Base-by-base conservation (phyloP, 495 filamentous ascomycete genomes). In the Penicillium coprophilum region DNA sequence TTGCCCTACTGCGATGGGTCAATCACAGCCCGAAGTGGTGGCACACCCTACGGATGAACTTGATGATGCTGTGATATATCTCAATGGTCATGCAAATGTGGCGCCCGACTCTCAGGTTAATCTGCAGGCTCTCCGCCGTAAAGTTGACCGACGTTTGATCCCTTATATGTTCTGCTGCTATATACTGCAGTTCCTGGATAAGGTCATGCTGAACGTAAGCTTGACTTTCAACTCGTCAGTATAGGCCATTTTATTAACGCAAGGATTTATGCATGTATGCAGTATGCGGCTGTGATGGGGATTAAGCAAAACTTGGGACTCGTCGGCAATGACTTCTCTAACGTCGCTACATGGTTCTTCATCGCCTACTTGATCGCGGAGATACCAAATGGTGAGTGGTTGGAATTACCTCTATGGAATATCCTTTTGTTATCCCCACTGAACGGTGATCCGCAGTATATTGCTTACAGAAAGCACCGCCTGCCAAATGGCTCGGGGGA, bases 131-230 rank as follows among this genome's bases (percentile, higher is more conserved):
- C 39, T 69, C 2, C 63, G 63, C 2, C 55, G 61, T 13, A 83
- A 81, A 64, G 75, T 84, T 15, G 81, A 84, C 59, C 74, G 68
- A 56, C 64, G 66, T 19, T 73, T 84, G 50, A 59, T 84, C 49
- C 81, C 81, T 6, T 71, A 82, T 17, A 83, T 83, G 81, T 86
- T 85, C 55, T 66, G 71, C 46, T 81, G 77, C 65, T 87, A 87
- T 64, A 76, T 78, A 13, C 72, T 88, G 73, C 85, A 87, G 65
- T 87, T 85, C 56, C 65, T 87, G 32, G 85, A 88, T 66, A 88
- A 88, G 69, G 80, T 86, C 41, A 77, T 84, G 51, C 71, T 86
- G 55, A 87, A 87, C 54, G 79, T 82, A 44, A 57, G 65, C 60
- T 24, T 20, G 55, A 65, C 65, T 41, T 46, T 21, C 5, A 20